Base-by-base conservation (phyloP, 129 eudicot genomes). In the Helichrysum umbraculigerum region DNA sequence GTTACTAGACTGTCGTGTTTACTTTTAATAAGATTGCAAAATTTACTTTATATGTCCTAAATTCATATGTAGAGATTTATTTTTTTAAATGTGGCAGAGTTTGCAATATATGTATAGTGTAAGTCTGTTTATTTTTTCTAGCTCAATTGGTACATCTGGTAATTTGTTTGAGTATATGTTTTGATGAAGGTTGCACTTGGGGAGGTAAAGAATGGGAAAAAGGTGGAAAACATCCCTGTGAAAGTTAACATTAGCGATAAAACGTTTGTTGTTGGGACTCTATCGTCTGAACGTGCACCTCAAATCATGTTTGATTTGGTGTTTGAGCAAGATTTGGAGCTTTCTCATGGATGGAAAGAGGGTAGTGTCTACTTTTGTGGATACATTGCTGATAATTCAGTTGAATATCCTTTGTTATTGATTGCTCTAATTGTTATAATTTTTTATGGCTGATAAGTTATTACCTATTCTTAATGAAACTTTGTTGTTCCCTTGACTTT, bases 361-460 rank as follows among this genome's bases (percentile, higher is more conserved):
- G 98, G 96, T 20, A 92, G 96, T 57, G 82, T 92, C 32, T 87
- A 82, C 86, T 88, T 92, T 25, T 59, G 84, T 59, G 98, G 98
- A 58, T 92, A 92, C 52, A 57, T 75, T 16, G 88, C 93, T 22
- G 90, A 81, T 21, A 73, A 69, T 37, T 75, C 66, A 8, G 41
- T 72, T 2, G 75, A 41, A 77, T 81, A 81, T 81, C 84, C 84
- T 81, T 81, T 50, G 16, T 67, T 41, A 7, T 42, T 0, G n/a
- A 52, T 14, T 16, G 6, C 51, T 10, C 51, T 44, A 44, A 10
- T 67, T n/a, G 33, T 21, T 34, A 16, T 50, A 14, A 12, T 28
- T 19, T 28, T 11, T 51, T 25, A 22, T 62, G 15, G 35, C 16
- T 28, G 10, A 9, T 62, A 1, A 9, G 5, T 5, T 25, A 1